Evolutionary conservation across 2,329 filamentous ascomycete genomes (phyloP), one percentile per base, ranked within the genome.

Genomic region (Fusarium chaquense): DNA sequence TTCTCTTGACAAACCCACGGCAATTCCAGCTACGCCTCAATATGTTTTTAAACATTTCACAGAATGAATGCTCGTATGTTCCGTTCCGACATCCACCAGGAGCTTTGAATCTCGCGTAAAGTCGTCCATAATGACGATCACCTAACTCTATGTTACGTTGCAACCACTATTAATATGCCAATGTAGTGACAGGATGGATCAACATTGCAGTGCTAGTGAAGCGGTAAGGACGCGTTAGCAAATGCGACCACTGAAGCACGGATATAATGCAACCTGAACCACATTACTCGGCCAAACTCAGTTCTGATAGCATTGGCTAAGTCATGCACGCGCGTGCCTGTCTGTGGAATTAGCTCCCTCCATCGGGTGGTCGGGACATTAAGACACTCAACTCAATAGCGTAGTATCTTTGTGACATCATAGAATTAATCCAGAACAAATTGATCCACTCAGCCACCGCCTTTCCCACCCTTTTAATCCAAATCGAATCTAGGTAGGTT

Each of bases 361-460:
- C 28, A 11, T 13, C n/a, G n/a, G 36, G 6, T 40, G 5, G 36
- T 40, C 36, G 36, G 36, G 6, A 40, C 10, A 20, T 5, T 12
- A 10, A 12, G 18, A 38, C 36, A 38, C n/a, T 20, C 24, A 26
- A 26, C 24, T 6, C 11, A 12, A 36, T 6, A 20, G 11, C 36
- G 36, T 20, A 40, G 20, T 50, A 6, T 6, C 16, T 6, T 3
- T 10, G 18, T 51, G 49, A 51, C 49, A 51, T 51, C 33, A 51
- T 40, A 20, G 49, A 51, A 51, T 51, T 28, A 15, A 51, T 28
- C 24, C 15, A 51, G 33, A 51, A 50, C n/a, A 4, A 4, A 45
- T 28, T 20, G 4, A 24, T 51, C 49, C 49, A 51, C 49, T 35
- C 13, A 51, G 49, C 35, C 33, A 51, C 49, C 49, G 33, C 33